phyloP scores from a whole-genome alignment of 768 basidiomycete species.

The Pisolithus microcarpus region DNA sequence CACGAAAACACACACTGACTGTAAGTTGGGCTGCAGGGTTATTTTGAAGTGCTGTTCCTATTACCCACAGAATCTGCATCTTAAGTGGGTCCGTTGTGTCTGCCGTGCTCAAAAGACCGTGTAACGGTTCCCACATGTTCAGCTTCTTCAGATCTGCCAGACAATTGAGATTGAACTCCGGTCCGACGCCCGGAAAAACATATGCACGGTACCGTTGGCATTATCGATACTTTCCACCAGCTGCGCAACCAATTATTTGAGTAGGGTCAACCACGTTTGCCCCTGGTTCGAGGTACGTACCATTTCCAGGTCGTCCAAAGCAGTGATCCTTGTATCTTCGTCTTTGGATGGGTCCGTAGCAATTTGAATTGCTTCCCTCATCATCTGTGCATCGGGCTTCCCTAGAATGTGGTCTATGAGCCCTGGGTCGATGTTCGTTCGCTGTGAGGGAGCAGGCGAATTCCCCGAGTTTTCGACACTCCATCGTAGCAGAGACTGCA shows the following conservation, averaged over 20 bases:
- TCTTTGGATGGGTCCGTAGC: constrained; percentile 50
- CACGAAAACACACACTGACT: constrained; percentile 36
- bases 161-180: not conserved
- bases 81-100: constrained; percentile 54
- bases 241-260: constrained; percentile 29
- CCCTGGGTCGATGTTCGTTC: constrained; percentile 65
- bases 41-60: constrained; percentile 86
- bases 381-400: constrained; percentile 70
- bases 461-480: constrained; percentile 61
- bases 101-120: constrained; percentile 50
- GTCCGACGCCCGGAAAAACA: not conserved
- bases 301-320: constrained; percentile 86
- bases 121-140: constrained; percentile 73
- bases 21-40: constrained; percentile 78
- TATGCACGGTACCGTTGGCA: constrained; percentile 52
- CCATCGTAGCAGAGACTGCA: constrained; percentile 81
- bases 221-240: constrained; percentile 87
- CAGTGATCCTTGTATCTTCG: constrained; percentile 55
- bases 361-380: constrained; percentile 71
- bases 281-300: constrained; percentile 32
- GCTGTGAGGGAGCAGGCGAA: constrained; percentile 29
- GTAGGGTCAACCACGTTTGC: not conserved
- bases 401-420: constrained; percentile 83
- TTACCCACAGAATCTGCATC: constrained; percentile 71
- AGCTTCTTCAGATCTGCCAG: constrained; percentile 63